Evolutionary conservation across 2,329 filamentous ascomycete species (phyloP), one percentile per base, ranked within the genome.

Genomic region (Leptographium galeiforme): DNA sequence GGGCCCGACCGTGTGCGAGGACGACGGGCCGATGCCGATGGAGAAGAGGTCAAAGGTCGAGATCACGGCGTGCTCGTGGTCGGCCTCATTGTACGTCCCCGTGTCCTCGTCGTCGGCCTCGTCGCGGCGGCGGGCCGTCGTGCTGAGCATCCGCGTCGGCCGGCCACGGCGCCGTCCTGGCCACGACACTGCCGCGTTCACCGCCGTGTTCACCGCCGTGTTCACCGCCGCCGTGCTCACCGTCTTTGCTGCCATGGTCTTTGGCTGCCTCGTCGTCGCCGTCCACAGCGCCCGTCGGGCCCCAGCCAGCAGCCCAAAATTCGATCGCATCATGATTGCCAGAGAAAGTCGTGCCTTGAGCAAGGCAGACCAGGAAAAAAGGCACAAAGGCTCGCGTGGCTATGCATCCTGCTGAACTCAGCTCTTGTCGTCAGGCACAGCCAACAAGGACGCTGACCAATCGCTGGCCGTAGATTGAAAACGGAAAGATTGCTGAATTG

Each of bases 31-130:
- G 57, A 75, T 75, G 58, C 73, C 73, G 51, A 75, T 74, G 36
- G 72, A 75, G 61, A 75, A 75, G 38, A 75, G 66, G 59, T 75
- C 73, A 57, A 75, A 75, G 0, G 73, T 72, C 2, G 73, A 75
- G 54, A 75, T 75, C 60, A 75, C 73, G 55, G 73, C 73, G 58
- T 75, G 73, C 58, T 75, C 73, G 48, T 73, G 70, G 48, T 74
- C 72, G 1, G 72, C 67, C 57, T 75, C 73, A 56, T 69, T 74
- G 61, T 75, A 75, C 12, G 67, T 69, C 51, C 71, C 70, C 5
- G 49, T 12, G 30, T 49, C 49, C 16, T 49, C 44, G 8, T 36
- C 44, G 12, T 25, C 40, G 18, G 13, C 38, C 7, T 38, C 38
- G 32, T 11, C 41, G 12, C 11, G 4, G 18, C 11, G 25, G 25